These are phyloP conservation scores for Cryphonectria carpinicola DNA, from an alignment of 2,329 filamentous ascomycete species.

Conservation along the genomic window DNA sequence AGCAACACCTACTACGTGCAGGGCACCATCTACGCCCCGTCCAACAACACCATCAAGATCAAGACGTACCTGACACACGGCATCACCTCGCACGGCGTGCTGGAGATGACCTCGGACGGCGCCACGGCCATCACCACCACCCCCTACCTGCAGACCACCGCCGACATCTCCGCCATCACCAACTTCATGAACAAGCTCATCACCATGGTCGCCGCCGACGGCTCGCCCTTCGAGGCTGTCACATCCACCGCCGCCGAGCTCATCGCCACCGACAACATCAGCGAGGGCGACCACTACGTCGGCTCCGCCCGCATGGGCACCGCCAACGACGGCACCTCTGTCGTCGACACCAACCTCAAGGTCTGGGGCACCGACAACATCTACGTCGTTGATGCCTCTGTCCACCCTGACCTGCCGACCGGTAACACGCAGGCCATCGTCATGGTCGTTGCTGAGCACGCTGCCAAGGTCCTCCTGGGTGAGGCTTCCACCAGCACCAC, in stretches of 20 bases:
- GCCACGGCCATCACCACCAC: conserved; percentile 46
- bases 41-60: conserved; percentile 47
- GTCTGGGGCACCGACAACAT: conserved; percentile 66
- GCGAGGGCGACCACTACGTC: conserved; percentile 38
- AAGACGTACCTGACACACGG: conserved; percentile 57
- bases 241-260: conserved; percentile 29
- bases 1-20: conserved; percentile 45
- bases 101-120: conserved; percentile 45
- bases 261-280: conserved; percentile 27
- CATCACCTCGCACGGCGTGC: conserved; percentile 49
- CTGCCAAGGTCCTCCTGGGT: conserved; percentile 34
- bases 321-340: conserved; percentile 37
- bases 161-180: conserved; percentile 37
- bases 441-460: conserved; percentile 45
- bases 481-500: conserved; percentile 23
- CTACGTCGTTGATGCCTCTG: conserved; percentile 64
- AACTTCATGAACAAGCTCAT: conserved; percentile 36
- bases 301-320: conserved; percentile 39
- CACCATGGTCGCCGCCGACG: conserved; percentile 33
- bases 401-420: conserved; percentile 66
- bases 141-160: conserved; percentile 41
- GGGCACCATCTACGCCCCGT: conserved; percentile 50
- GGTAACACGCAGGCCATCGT: conserved; percentile 59
- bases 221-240: conserved; percentile 32
- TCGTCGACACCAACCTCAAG: conserved; percentile 43